Evolutionary conservation across 148 eudicot species (phyloP).

Genomic region (Nyssa sinensis): DNA sequence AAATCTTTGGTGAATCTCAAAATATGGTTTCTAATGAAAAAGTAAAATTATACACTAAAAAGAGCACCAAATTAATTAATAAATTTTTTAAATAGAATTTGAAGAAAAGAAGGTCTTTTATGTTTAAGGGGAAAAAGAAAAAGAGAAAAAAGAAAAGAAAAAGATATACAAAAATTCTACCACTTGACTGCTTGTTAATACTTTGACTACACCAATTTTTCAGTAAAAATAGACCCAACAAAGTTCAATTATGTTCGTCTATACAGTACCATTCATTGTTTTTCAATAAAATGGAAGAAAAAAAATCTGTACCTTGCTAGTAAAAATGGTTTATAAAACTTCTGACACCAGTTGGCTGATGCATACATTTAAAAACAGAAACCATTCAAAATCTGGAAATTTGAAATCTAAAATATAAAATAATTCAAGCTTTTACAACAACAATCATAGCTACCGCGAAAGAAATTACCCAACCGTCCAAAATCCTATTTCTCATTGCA

Average conservation of each 20-base stretch:
- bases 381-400: no score
- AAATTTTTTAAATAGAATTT: no score
- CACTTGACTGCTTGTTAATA: not conserved
- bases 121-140: no score
- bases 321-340: not conserved
- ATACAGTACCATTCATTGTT: not conserved
- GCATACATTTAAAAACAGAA: not conserved
- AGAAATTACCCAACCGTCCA: not conserved
- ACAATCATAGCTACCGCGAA: not conserved
- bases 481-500: slow-evolving; percentile 2
- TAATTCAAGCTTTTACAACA: no score
- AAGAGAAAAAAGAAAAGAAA: no score
- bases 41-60: no score
- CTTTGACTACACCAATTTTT: not conserved
- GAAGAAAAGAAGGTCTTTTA: no score
- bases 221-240: not conserved
- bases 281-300: not conserved
- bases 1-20: not conserved
- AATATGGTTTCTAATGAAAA: no score
- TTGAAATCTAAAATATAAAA: no score
- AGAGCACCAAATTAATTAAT: no score
- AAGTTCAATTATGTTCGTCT: not conserved
- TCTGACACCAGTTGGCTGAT: not conserved
- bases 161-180: not conserved
- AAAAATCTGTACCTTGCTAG: not conserved